Base-by-base conservation (phyloP, 352 stramenopile species). In the Phytophthora capsici region DNA sequence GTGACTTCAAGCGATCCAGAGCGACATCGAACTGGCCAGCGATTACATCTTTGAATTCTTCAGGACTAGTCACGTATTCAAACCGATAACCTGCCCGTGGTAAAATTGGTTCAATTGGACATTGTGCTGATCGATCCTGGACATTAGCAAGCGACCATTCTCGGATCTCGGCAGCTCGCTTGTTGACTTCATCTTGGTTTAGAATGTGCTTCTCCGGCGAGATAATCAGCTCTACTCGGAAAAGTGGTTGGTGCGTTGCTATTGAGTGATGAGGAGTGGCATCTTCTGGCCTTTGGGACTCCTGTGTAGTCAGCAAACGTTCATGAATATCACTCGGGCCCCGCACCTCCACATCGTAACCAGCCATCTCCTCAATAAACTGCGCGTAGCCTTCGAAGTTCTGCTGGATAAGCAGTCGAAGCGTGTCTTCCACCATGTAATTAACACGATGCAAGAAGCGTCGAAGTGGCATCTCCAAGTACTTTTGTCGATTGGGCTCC, bases 21-120 rank as follows among this genome's bases (percentile, higher is more conserved):
- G 76, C 85, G 2, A 83, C 73, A 45, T 97, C 90, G 50, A 98
- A 97, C 44, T 93, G 81, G 9, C 75, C 69, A 12, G 83, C 64
- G 0, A 97, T 60, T 4, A 79, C 75, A 13, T 88, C 71, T 30
- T 84, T 77, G 52, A 98, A 97, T 16, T 89, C 77, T 0, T 69
- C 61, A 4, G 77, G 66, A 6, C 63, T 75, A 1, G 89, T 93
- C 8, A 82, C 75, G 55, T 97, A 98, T 50, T 90, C 80, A 34
- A 98, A 96, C 12, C 67, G 63, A 28, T 80, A 84, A 2, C 85
- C 84, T 62, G 82, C 52, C 55, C 76, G 28, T 3, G 28, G 28
- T 69, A 1, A 78, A 25, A 4, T 48, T 43, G 72, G 66, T 20
- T 89, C 78, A 2, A 93, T 57, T 1, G 85, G 82, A 50, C 85